Evolutionary conservation across 306 rosid genomes (phyloP), one percentile per base, ranked within the genome.

Genomic region (Sesbania bispinosa): DNA sequence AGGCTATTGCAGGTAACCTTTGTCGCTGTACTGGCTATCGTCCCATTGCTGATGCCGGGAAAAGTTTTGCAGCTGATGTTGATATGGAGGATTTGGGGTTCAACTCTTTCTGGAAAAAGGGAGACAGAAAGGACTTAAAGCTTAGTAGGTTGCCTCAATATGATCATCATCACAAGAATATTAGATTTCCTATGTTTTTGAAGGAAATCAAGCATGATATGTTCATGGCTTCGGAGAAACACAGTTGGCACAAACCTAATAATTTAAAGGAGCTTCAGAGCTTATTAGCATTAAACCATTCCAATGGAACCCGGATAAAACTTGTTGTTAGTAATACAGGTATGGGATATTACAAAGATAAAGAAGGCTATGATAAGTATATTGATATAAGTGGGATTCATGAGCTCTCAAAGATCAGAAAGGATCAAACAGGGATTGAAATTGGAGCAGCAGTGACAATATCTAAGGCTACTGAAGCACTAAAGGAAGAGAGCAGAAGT

Each of bases 1-100:
- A 75, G 81, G 86, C 96, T 58, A 62, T 88, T 72, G 73, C 94
- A 16, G 98, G 98, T 18, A 88, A 93, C 79, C 98, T 93, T 67
- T 93, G 98, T 64, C 93, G 97, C 35, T 93, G 98, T 80, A 93
- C 98, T 0, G 98, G 98, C 5, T 93, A 93, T 61, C 89, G 97
- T 27, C 62, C 98, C 1, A 87, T 93, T 46, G 97, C 89, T 26
- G 98, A 90, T 84, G 98, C 84, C 78, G 90, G 96, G 78, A 93
- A 93, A 87, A 93, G 98, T 71, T 90, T 93, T 59, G 87, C 98
- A 3, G 80, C 84, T 53, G 88, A 88, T 72, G 89, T 86, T 72
- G 98, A 93, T 63, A 84, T 93, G 47, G 98, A 93, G 81, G 96
- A 93, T 81, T 83, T 93, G 83, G 98, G 98, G 51, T 39, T 84